Percentiles rank a stretch among this genome's conserved stretches.
Conservation (phyloP, 495 filamentous ascomycete genomes). For the Patellaria atrata region DNA sequence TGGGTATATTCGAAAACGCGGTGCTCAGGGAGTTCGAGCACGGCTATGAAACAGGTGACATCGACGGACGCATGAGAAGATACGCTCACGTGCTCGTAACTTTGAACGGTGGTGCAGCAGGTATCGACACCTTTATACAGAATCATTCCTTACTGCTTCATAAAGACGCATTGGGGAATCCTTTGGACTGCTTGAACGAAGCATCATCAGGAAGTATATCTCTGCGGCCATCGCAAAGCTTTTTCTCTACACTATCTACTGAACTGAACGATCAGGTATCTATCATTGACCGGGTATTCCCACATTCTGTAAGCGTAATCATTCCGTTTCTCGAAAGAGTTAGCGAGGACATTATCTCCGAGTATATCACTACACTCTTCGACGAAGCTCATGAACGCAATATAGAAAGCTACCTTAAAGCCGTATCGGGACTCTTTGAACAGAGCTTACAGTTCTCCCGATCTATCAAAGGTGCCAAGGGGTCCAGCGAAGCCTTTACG, state of each 20-base stretch:
- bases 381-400: slow-evolving; percentile 74
- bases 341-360: slow-evolving; percentile 68
- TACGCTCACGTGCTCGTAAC: slow-evolving; percentile 75
- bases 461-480: slow-evolving; percentile 50
- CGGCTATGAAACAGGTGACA: slow-evolving; percentile 77
- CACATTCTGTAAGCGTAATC: slow-evolving; percentile 55
- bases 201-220: slow-evolving; percentile 42
- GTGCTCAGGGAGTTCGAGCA: slow-evolving; percentile 81
- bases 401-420: slow-evolving; percentile 68
- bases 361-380: slow-evolving; percentile 74
- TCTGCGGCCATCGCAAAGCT: slow-evolving; percentile 61
- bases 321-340: slow-evolving; percentile 68
- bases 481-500: slow-evolving; percentile 39
- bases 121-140: slow-evolving; percentile 71
- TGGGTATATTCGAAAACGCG: slow-evolving; percentile 76
- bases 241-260: slow-evolving; percentile 57
- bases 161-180: slow-evolving; percentile 55
- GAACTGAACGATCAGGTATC: slow-evolving; percentile 75
- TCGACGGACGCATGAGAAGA: slow-evolving; percentile 73
- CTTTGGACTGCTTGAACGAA: slow-evolving; percentile 66
- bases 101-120: slow-evolving; percentile 68
- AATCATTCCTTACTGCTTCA: slow-evolving; percentile 71
- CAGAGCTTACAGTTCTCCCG: slow-evolving; percentile 63
- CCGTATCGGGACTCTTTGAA: slow-evolving; percentile 73
- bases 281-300: slow-evolving; percentile 76